Evolutionary conservation across 2,329 filamentous ascomycete species (phyloP), one percentile per base, ranked within the genome.

Genomic region (Epichloe brachyelytri): DNA sequence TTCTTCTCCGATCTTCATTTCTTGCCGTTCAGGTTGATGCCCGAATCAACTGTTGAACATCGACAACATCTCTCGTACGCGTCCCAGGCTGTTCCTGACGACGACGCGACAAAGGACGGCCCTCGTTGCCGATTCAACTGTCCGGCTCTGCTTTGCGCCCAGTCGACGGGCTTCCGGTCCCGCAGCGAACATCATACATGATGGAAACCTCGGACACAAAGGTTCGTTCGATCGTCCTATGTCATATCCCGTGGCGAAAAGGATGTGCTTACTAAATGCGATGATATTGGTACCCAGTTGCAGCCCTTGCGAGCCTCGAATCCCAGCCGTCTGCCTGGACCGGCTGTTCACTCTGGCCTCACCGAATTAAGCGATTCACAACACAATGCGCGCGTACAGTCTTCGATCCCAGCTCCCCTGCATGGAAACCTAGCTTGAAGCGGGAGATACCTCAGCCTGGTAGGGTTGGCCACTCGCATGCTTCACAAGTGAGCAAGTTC

Each of bases 311-410:
- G 63, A 55, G 55, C 46, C 50, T 65, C 63, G 43, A 66, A 61
- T 44, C 56, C 58, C 43, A 67, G 64, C 54, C 61, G 65, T 17
- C 54, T 68, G 33, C 65, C 62, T 20, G 61, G 60, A 8, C 65
- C 64, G 48, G 56, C 59, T 5, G 54, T 58, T 37, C 53, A 58
- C 36, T 53, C 56, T 53, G 58, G 55, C 12, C 70, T 82, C 15
- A 64, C 71, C 10, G 79, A 82, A 59, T 75, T 79, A 57, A 74
- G 69, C 59, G 76, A 81, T 7, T 81, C 79, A n/a, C 77, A 83
- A 59, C 71, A 68, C 65, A 83, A 84, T 61, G 64, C 73, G 43
- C 75, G 79, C 48, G 63, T 67, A 11, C 74, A 73, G 47, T 63
- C 66, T 2, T 62, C 71, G 0, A 68, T 68, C 38, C 68, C 68